Percentiles rank a stretch among this genome's conserved stretches.
These are phyloP conservation scores for Fusarium brevicatenulatum DNA, from an alignment of 2,329 filamentous ascomycete genomes.

Conservation along the genomic window DNA sequence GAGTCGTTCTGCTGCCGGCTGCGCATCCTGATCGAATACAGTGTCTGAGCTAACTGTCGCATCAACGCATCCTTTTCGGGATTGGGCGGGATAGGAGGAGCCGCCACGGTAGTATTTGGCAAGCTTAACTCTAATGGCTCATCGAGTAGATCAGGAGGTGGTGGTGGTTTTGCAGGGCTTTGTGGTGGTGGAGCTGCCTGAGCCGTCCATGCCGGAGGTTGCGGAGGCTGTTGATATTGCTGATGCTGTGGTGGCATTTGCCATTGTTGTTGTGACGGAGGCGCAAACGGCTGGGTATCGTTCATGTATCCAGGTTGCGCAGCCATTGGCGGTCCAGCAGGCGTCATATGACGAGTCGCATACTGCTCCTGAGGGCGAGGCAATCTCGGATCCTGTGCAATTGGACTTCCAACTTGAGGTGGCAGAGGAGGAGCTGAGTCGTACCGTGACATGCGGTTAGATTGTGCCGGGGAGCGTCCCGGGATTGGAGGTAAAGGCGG, in stretches of 20 bases:
- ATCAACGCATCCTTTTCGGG: slow-evolving; percentile 93
- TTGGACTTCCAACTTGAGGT: slow-evolving; percentile 42
- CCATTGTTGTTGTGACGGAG: slow-evolving; percentile 40
- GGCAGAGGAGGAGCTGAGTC: slow-evolving; percentile 60
- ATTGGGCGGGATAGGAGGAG: slow-evolving; percentile 92
- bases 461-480: slow-evolving; percentile 20
- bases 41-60: slow-evolving; percentile 75
- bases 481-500: slow-evolving; percentile 45
- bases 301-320: slow-evolving; percentile 34
- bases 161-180: slow-evolving; percentile 45
- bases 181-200: slow-evolving; percentile 38
- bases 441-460: slow-evolving; percentile 53
- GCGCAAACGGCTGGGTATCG: slow-evolving; percentile 26
- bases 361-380: slow-evolving; percentile 29
- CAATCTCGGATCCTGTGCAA: slow-evolving; percentile 22
- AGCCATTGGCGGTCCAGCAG: slow-evolving; percentile 18
- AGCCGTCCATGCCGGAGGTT: slow-evolving; percentile 40
- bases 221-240: slow-evolving; percentile 35
- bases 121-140: slow-evolving; percentile 64
- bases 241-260: slow-evolving; percentile 30
- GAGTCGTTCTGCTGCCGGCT: slow-evolving; percentile 77
- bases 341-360: slow-evolving; percentile 30
- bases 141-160: slow-evolving; percentile 64
- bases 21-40: slow-evolving; percentile 75
- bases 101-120: slow-evolving; percentile 64